Percentiles rank a stretch among this genome's conserved stretches.
Evolutionary conservation across 2,329 filamentous ascomycete species (phyloP).

Genomic region (Aspergillus cejpii): DNA sequence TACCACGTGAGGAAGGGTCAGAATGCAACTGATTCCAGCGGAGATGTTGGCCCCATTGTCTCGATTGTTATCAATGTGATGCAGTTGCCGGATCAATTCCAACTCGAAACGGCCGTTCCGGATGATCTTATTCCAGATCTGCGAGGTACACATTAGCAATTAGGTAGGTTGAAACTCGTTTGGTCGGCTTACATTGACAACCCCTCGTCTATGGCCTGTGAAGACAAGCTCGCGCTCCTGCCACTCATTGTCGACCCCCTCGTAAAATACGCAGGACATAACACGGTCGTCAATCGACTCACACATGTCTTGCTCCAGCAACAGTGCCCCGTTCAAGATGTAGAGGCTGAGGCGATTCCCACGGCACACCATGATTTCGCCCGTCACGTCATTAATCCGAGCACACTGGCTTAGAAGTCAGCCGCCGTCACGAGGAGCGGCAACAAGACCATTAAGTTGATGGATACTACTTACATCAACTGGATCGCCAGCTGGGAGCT

Average conservation of each 20-base stretch:
- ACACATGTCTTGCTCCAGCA: conserved; percentile 78
- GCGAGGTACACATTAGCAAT: conserved; percentile 6
- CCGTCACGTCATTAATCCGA: conserved; percentile 80
- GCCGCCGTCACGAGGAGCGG: background rate
- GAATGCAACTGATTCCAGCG: conserved; percentile 76
- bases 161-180: background rate
- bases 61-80: conserved; percentile 65
- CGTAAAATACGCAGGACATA: conserved; percentile 82
- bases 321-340: conserved; percentile 76
- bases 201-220: conserved; percentile 75
- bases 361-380: conserved; percentile 79
- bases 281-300: conserved; percentile 66
- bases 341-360: conserved; percentile 70
- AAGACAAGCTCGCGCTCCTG: conserved; percentile 79
- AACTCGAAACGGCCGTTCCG: conserved; percentile 64
- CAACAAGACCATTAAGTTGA: background rate
- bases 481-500: conserved; percentile 54
- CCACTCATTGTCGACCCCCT: conserved; percentile 86
- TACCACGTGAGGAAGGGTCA: conserved; percentile 72
- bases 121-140: conserved; percentile 54
- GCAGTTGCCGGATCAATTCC: conserved; percentile 71
- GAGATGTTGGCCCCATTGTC: conserved; percentile 51
- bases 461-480: conserved; percentile 37
- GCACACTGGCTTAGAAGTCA: conserved; percentile 58
- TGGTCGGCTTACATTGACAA: conserved; percentile 58